Conservation (phyloP, 148 eudicot species). For the Selenicereus undatus region DNA sequence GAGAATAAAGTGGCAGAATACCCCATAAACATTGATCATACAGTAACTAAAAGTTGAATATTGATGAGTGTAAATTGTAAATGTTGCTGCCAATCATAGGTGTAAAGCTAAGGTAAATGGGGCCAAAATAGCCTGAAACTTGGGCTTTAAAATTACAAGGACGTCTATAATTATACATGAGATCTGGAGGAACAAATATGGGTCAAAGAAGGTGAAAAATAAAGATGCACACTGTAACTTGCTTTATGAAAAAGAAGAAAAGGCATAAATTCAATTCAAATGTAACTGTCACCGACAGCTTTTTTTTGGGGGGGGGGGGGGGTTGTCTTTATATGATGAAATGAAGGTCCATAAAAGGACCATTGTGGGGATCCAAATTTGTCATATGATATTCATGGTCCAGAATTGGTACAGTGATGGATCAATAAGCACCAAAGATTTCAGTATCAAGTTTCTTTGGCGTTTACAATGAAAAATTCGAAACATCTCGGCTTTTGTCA, state of each 20-base stretch:
- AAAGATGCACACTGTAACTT: no score
- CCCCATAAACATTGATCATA: not conserved
- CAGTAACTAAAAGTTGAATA: not conserved
- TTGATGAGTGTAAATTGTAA: not conserved
- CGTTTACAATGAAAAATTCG: not conserved
- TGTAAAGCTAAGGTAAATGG: constrained; percentile 5
- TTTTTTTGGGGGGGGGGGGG: not conserved
- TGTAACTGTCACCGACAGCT: constrained; percentile 2
- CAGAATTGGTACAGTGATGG: not conserved
- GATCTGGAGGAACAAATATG: not conserved
- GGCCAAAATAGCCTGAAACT: not conserved
- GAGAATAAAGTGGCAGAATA: not conserved
- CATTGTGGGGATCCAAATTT: not conserved
- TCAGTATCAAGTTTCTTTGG: not conserved
- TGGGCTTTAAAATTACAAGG: not conserved
- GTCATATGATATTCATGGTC: not conserved
- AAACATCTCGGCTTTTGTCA: no score
- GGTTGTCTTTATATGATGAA: no score
- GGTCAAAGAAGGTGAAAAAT: not conserved
- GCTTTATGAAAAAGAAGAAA: not conserved
- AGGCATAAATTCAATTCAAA: not conserved
- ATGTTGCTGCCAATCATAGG: not conserved
- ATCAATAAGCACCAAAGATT: not conserved
- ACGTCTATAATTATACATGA: not conserved
- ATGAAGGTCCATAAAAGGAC: not conserved